Percentiles rank a stretch among this genome's conserved stretches.
These are phyloP conservation scores for Knoxdaviesia capensis DNA, from an alignment of 2,329 filamentous ascomycete genomes.

Conservation along the genomic window DNA sequence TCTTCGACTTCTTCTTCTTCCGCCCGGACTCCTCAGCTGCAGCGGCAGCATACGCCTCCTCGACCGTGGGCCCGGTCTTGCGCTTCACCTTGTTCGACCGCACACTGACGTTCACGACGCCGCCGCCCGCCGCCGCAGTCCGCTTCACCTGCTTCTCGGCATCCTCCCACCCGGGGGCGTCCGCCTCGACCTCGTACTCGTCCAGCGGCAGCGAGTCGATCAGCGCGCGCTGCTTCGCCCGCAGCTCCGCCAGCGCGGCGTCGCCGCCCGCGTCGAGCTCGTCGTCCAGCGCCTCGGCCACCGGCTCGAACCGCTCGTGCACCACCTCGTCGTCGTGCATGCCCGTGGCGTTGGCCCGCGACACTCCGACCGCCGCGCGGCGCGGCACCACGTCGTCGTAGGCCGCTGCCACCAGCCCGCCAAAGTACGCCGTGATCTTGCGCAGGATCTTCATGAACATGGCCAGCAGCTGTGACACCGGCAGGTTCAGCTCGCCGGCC, in stretches of 20 bases:
- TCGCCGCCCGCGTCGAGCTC: conserved; percentile 73
- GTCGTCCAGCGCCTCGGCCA: conserved; percentile 54
- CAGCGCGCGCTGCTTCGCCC: conserved; percentile 65
- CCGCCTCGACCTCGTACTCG: conserved; percentile 48
- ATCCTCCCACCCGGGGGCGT: conserved; percentile 41
- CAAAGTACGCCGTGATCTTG: conserved; percentile 68
- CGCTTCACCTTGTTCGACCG: conserved; percentile 61
- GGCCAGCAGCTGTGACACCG: conserved; percentile 62
- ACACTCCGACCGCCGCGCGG: conserved; percentile 34
- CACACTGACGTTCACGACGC: conserved; percentile 53
- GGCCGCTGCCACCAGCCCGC: conserved; percentile 51
- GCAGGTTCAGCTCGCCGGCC: conserved; percentile 57
- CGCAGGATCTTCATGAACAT: conserved; percentile 96
- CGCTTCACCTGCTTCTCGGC: conserved; percentile 56
- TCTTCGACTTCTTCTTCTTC: conserved; percentile 35
- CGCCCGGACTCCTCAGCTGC: conserved; percentile 27
- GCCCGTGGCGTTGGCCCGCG: conserved; percentile 35
- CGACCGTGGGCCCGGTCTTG: conserved; percentile 37
- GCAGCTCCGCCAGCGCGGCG: conserved; percentile 49
- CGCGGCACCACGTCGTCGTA: conserved; percentile 46
- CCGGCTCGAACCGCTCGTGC: conserved; percentile 45
- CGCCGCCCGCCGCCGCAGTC: conserved; percentile 31
- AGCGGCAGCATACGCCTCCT: conserved; percentile 34
- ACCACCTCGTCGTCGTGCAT: conserved; percentile 51
- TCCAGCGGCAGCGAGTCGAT: conserved; percentile 84